Conservation (phyloP, 2,329 filamentous ascomycete species). For the Fusarium domesticum region DNA sequence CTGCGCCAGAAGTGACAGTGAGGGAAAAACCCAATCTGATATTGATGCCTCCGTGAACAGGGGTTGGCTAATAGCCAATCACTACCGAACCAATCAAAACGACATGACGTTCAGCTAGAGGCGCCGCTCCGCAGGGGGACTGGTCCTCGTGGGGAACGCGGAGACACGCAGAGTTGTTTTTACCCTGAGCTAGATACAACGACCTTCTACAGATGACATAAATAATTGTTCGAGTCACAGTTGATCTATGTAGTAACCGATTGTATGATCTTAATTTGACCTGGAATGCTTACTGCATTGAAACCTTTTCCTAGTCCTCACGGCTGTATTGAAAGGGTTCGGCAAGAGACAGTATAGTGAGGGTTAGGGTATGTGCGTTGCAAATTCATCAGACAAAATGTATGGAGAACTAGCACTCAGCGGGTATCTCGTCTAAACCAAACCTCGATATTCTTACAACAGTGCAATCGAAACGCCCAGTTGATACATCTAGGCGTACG, state of each 20-base stretch:
- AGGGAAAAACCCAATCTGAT: slow-evolving; percentile 38
- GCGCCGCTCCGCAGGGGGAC: slow-evolving; percentile 22
- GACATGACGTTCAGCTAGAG: slow-evolving; percentile 35
- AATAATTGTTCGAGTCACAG: no score
- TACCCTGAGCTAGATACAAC: no score
- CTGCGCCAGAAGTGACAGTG: slow-evolving; percentile 18
- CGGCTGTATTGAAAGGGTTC: no score
- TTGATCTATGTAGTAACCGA: no score
- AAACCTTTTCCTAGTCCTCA: no score
- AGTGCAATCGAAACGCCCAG: slow-evolving; percentile 6
- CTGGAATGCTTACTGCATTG: no score
- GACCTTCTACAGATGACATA: no score
- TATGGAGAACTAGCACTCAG: background rate
- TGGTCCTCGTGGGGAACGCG: slow-evolving; percentile 31
- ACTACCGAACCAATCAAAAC: slow-evolving; percentile 34
- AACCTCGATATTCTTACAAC: no score
- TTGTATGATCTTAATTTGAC: no score
- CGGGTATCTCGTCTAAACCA: slow-evolving; percentile 20
- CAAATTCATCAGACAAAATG: background rate
- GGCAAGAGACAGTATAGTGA: no score
- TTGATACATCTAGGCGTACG: slow-evolving; percentile 2
- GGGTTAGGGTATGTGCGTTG: no score
- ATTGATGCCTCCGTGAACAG: slow-evolving; percentile 34
- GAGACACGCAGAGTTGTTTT: no score
- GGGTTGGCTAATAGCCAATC: slow-evolving; percentile 27